Evolutionary conservation across 2,329 filamentous ascomycete genomes (phyloP), one percentile per base, ranked within the genome.

Genomic region (Penicillium sp.): DNA sequence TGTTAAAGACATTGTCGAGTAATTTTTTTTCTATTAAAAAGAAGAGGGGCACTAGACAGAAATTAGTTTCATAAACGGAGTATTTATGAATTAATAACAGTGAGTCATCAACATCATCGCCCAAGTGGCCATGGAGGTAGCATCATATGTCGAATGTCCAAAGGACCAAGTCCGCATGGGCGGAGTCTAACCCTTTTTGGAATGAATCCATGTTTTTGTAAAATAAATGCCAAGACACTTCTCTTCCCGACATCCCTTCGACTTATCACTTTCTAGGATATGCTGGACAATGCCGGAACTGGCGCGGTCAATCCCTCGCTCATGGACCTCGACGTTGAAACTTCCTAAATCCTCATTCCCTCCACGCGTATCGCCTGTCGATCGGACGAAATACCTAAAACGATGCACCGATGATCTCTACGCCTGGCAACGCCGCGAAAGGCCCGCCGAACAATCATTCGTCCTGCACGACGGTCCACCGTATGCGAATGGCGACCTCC

Each of bases 381-480:
- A 82, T 61, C 77, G 77, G 60, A 66, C 74, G 17, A 78, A 77
- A 72, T 81, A 94, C 75, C 82, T 96, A 44, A 81, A 84, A 68
- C 81, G 84, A 83, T 94, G 88, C 75, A 88, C 91, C 74, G 90
- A 96, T 77, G 87, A 92, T 50, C 82, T 97, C 14, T 99, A 97
- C 77, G 78, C 84, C 68, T 97, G 92, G 92, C 94, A 99, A 78
- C 80, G 81, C 59, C 71, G 63, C 60, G 64, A 74, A 60, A 76
- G 84, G 60, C 77, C 83, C 3, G 73, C 71, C 31, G 75, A 83
- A 35, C 75, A 84, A 41, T 79, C 82, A 0, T 99, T 97, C 62
- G 79, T 91, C 2, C 80, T 99, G 9, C 94, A 97, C 70, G 94
- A 99, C 85, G 94, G 94, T 0, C 94, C 94, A 0, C 94, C 94